These are phyloP conservation scores for Colletotrichum lini DNA, from an alignment of 2,329 filamentous ascomycete species.

Conservation along the genomic window DNA sequence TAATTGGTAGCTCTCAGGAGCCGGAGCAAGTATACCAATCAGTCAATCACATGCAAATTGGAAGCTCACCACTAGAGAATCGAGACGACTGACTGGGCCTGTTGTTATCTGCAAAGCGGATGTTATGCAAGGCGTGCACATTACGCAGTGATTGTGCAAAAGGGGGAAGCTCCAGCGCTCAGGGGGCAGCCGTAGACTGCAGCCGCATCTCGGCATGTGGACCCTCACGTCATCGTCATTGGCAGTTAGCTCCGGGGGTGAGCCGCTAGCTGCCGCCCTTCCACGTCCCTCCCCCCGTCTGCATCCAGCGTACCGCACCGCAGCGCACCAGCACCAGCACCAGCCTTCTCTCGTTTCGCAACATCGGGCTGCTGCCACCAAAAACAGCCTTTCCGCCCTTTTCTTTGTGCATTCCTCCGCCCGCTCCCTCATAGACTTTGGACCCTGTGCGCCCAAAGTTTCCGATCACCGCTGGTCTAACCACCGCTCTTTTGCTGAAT, in stretches of 20 bases:
- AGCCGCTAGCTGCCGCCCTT: conserved; percentile 18
- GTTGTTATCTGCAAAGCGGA: background rate
- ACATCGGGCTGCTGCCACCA: conserved; percentile 19
- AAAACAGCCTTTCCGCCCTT: conserved; percentile 28
- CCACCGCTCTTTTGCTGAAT: conserved; percentile 29
- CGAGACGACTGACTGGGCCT: background rate
- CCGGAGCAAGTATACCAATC: background rate
- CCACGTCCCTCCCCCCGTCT: conserved; percentile 14
- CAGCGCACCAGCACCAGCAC: conserved; percentile 7
- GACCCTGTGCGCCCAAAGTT: conserved; percentile 39
- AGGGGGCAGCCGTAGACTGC: conserved; percentile 20
- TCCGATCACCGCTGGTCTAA: conserved; percentile 30
- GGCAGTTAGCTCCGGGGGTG: conserved; percentile 33
- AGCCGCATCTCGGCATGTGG: conserved; percentile 37
- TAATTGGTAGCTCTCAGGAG: background rate
- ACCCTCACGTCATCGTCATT: conserved; percentile 39
- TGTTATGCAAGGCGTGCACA: conserved; percentile 1
- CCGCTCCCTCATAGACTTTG: conserved; percentile 31
- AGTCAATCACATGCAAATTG: conserved; percentile 37
- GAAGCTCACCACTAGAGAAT: background rate
- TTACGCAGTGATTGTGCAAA: conserved; percentile 13
- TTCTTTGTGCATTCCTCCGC: conserved; percentile 31
- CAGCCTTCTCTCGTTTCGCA: conserved; percentile 36
- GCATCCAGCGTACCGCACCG: conserved; percentile 11
- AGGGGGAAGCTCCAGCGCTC: conserved; percentile 1